Percentiles rank a stretch among this genome's conserved stretches.
Conservation (phyloP, 768 basidiomycete species). For the Collybia nuda region DNA sequence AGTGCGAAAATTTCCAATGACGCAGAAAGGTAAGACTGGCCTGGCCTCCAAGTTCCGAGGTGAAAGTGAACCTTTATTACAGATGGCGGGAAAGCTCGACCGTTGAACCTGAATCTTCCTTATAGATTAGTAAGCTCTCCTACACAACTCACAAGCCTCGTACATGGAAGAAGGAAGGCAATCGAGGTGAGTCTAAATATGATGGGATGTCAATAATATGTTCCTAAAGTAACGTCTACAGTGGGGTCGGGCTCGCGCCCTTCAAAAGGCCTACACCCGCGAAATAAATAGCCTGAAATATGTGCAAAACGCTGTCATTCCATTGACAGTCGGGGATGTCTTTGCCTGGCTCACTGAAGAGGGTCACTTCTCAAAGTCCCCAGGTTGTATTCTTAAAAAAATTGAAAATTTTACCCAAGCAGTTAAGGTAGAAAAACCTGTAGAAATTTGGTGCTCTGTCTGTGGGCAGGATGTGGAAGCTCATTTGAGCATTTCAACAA, state of each 20-base stretch:
- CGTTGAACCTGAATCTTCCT: conserved; percentile 26
- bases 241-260: conserved; percentile 49
- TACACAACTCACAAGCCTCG: conserved; percentile 32
- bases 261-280: conserved; percentile 39
- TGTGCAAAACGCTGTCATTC: conserved; percentile 14
- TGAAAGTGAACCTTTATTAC: neutral
- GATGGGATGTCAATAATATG: neutral
- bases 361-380: conserved; percentile 31
- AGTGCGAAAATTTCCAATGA: conserved; percentile 41
- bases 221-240: conserved; percentile 14
- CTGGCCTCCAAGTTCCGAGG: too few relatives aligned
- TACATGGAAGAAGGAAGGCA: conserved; percentile 48
- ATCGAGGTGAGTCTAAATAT: conserved; percentile 38
- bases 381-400: neutral
- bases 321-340: conserved; percentile 42
- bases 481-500: conserved; percentile 16
- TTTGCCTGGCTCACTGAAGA: conserved; percentile 45
- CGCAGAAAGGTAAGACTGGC: conserved; percentile 30
- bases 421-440: conserved; percentile 1
- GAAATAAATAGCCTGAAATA: conserved; percentile 11
- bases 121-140: conserved; percentile 37
- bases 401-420: conserved; percentile 4
- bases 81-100: conserved; percentile 26
- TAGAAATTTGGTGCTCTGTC: conserved; percentile 27
- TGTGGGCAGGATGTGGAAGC: conserved; percentile 28